Conservation (phyloP, 202 grass and related monocot genomes). For the Miscanthus sacchariflorus region DNA sequence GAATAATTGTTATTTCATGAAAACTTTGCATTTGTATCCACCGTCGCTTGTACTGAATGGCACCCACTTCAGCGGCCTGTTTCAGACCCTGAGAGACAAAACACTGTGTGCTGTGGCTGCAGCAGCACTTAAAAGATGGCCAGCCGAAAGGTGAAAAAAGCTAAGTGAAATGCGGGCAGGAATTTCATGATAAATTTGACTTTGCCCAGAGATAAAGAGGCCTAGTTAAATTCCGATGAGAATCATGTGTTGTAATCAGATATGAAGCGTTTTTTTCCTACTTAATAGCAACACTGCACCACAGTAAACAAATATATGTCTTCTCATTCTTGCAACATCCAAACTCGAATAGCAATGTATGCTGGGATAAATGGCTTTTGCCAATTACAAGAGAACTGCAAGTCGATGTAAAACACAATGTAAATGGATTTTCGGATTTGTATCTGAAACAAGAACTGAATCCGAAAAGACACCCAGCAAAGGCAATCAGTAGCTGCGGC, state of each 20-base stretch:
- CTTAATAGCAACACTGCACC: background rate
- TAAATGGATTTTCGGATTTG: background rate
- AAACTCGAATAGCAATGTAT: background rate
- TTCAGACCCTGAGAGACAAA: too few relatives aligned
- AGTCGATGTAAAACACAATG: background rate
- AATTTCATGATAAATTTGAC: background rate
- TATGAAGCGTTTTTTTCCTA: background rate
- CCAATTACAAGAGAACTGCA: background rate
- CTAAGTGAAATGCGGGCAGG: background rate
- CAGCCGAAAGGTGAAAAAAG: too few relatives aligned
- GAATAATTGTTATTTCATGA: too few relatives aligned
- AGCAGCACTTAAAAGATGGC: too few relatives aligned
- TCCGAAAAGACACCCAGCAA: background rate
- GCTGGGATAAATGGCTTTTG: conserved; percentile 1
- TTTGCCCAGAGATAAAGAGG: background rate
- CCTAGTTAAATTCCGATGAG: background rate
- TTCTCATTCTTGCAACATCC: background rate
- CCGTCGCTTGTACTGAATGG: too few relatives aligned
- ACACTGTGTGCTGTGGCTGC: too few relatives aligned
- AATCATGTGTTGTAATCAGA: background rate
- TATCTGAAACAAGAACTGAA: background rate
- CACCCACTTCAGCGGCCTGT: too few relatives aligned
- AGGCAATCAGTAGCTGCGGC: conserved; percentile 80
- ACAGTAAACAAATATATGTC: background rate
- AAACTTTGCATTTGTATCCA: too few relatives aligned